A percentile compares a stretch with the other conserved stretches of the same genome.
Evolutionary conservation across 768 basidiomycete species (phyloP).

Genomic region (Boletus edulis): DNA sequence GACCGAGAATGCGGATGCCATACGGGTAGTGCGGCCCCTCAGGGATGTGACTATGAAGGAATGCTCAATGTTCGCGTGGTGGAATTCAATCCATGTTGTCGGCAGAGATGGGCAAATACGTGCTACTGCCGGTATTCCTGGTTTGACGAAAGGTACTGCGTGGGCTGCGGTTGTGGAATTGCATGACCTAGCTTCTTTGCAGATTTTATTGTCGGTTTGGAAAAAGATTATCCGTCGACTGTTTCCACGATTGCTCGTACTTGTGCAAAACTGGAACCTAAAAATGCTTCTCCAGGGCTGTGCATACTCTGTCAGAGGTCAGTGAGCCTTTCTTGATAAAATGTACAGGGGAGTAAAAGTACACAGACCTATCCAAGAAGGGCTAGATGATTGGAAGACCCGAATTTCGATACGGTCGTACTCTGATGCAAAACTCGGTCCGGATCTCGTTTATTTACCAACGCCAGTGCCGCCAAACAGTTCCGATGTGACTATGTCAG

Average conservation of each 20-base stretch:
- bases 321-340: background rate
- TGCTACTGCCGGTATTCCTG: conserved; percentile 56
- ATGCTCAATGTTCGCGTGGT: conserved; percentile 76
- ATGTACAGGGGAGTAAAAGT: background rate
- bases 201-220: conserved; percentile 82
- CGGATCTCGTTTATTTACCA: conserved; percentile 14
- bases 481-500: background rate
- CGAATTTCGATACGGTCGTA: conserved; percentile 68
- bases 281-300: conserved; percentile 42
- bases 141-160: conserved; percentile 64
- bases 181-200: background rate
- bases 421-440: conserved; percentile 13
- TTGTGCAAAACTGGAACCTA: conserved; percentile 74
- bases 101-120: conserved; percentile 46
- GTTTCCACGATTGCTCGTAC: conserved; percentile 83
- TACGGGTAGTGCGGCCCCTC: conserved; percentile 65
- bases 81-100: conserved; percentile 54
- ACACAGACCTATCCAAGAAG: conserved; percentile 59
- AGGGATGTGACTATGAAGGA: conserved; percentile 77
- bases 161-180: background rate
- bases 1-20: conserved; percentile 5
- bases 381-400: conserved; percentile 70
- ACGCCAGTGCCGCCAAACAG: background rate
- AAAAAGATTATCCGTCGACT: conserved; percentile 82
- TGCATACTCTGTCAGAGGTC: conserved; percentile 73